A percentile compares a stretch with the other conserved stretches of the same genome.
These are phyloP conservation scores for Lasiosphaeria ovina DNA, from an alignment of 495 filamentous ascomycete genomes.

Conservation along the genomic window DNA sequence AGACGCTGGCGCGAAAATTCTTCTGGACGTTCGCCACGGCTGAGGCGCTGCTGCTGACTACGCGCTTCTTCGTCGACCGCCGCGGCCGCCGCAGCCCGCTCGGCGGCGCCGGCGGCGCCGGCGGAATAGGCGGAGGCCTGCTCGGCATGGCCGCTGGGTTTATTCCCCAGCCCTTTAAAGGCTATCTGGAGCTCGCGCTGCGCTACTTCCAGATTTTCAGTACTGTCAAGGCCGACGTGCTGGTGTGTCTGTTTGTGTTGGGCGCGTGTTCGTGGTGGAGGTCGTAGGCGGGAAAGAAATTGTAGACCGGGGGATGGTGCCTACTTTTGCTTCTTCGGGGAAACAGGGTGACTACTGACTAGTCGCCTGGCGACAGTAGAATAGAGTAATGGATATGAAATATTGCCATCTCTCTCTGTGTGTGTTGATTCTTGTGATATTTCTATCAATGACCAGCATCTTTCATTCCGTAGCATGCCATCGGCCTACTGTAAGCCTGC, in stretches of 20 bases:
- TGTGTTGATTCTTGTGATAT: too few species aligned
- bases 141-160: constrained; percentile 60
- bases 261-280: constrained; percentile 68
- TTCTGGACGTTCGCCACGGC: constrained; percentile 74
- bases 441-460: too few species aligned
- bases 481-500: too few species aligned
- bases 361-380: too few species aligned
- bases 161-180: constrained; percentile 55
- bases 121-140: constrained; percentile 47
- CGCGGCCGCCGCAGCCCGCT: constrained; percentile 7
- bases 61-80: constrained; percentile 63
- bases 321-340: too few species aligned
- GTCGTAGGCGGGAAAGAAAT: constrained; percentile 10
- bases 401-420: too few species aligned
- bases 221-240: constrained; percentile 61
- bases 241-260: constrained; percentile 74
- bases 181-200: constrained; percentile 57
- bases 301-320: background rate
- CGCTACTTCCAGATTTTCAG: constrained; percentile 68
- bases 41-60: constrained; percentile 69
- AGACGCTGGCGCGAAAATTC: constrained; percentile 46
- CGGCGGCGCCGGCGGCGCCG: constrained; percentile 15
- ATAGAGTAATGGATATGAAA: too few species aligned
- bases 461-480: too few species aligned
- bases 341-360: too few species aligned